Percentiles rank a stretch among this genome's conserved stretches.
These are phyloP conservation scores for Esteya vermicola DNA, from an alignment of 2,329 filamentous ascomycete species.

Conservation along the genomic window DNA sequence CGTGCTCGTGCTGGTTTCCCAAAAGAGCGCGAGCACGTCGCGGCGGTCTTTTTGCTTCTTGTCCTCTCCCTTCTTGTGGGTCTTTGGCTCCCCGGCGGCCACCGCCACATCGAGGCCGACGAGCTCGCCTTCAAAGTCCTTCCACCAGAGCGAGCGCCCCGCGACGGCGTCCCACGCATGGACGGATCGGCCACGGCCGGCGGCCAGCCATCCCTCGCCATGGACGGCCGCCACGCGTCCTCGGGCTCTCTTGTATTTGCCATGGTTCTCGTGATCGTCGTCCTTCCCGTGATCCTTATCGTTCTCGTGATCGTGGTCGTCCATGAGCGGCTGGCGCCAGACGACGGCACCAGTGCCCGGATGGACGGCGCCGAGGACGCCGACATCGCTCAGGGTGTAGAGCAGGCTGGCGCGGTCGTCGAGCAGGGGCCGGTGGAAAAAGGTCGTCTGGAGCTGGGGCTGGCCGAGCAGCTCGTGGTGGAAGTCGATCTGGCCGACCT, in stretches of 20 bases:
- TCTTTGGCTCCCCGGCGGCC: no score
- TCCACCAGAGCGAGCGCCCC: constrained; percentile 66
- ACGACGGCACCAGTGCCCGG: constrained; percentile 71
- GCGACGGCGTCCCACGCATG: constrained; percentile 73
- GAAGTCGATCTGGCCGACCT: constrained; percentile 85
- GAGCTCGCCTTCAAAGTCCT: constrained; percentile 41
- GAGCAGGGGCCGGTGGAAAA: constrained; percentile 80
- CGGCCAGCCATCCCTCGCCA: constrained; percentile 63
- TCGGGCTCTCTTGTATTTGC: constrained; percentile 20
- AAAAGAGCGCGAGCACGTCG: constrained; percentile 6
- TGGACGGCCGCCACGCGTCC: constrained; percentile 54
- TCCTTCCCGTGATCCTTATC: constrained; percentile 24
- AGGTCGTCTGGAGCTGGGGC: constrained; percentile 70
- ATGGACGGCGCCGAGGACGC: constrained; percentile 75
- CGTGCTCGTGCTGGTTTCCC: constrained; percentile 8
- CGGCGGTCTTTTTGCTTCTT: constrained; percentile 10
- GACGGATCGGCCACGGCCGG: constrained; percentile 55
- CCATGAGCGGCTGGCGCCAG: constrained; percentile 69
- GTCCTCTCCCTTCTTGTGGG: no score
- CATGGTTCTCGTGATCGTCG: constrained; percentile 27
- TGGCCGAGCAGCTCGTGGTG: constrained; percentile 80
- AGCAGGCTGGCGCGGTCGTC: constrained; percentile 77
- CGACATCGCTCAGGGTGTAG: constrained; percentile 78
- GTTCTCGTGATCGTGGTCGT: constrained; percentile 14
- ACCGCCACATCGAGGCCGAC: constrained; percentile 63